These are phyloP conservation scores for Ophiostoma himal-ulmi DNA, from an alignment of 2,329 filamentous ascomycete genomes.

Conservation along the genomic window DNA sequence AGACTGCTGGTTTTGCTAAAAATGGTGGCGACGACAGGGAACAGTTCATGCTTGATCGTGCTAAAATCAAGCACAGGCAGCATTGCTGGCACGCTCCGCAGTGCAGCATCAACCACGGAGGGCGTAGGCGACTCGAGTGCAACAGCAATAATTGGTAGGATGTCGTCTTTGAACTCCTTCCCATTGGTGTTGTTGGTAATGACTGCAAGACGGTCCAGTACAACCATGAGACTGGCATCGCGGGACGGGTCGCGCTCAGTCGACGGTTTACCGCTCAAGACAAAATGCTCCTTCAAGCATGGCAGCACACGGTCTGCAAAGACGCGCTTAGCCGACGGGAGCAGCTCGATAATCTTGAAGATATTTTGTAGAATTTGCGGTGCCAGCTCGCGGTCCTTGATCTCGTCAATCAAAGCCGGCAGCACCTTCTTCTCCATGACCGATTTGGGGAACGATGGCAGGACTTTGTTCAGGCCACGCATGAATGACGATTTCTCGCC, in stretches of 20 bases:
- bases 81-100: constrained; percentile 72
- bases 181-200: constrained; percentile 77
- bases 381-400: constrained; percentile 84
- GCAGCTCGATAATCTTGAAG: constrained; percentile 77
- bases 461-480: constrained; percentile 76
- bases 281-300: constrained; percentile 74
- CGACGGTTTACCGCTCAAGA: constrained; percentile 49
- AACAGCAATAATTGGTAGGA: constrained; percentile 76
- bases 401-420: constrained; percentile 81
- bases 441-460: constrained; percentile 86
- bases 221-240: constrained; percentile 85
- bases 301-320: constrained; percentile 87
- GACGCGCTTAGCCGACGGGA: constrained; percentile 69
- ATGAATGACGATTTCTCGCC: constrained; percentile 90
- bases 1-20: constrained; percentile 92
- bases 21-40: constrained; percentile 82
- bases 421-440: constrained; percentile 94
- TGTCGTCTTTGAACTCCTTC: constrained; percentile 92
- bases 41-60: constrained; percentile 94
- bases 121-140: constrained; percentile 87
- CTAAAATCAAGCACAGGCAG: constrained; percentile 88
- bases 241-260: constrained; percentile 74
- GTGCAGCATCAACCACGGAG: constrained; percentile 76
- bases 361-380: constrained; percentile 83
- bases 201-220: constrained; percentile 74